Evolutionary conservation across 306 rosid genomes (phyloP).

Genomic region (Cicer arietinum): DNA sequence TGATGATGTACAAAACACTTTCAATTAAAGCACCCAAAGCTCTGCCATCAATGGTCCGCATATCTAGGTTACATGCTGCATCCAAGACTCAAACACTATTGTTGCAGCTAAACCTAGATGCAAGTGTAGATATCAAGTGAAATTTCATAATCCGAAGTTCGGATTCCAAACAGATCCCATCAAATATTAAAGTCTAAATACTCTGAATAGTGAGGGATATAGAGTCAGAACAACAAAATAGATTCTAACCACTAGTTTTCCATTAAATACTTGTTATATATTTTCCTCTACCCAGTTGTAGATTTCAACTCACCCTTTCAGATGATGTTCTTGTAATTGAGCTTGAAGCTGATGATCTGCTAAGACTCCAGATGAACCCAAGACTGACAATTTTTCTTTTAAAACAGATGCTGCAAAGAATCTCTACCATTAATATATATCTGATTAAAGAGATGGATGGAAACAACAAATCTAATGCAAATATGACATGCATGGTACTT

Average conservation of each 20-base stretch:
- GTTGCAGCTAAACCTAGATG: background rate
- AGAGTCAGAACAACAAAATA: background rate
- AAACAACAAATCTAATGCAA: constrained; percentile 24
- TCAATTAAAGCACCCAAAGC: background rate
- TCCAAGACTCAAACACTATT: background rate
- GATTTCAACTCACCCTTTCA: constrained; percentile 74
- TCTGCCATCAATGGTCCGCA: background rate
- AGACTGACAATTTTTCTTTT: constrained; percentile 84
- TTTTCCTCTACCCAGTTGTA: constrained; percentile 32
- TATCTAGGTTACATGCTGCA: background rate
- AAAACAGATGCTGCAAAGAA: constrained; percentile 85
- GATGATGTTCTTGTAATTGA: constrained; percentile 90
- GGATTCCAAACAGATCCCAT: background rate
- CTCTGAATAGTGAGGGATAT: constrained; percentile 4
- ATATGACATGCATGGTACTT: constrained; percentile 28
- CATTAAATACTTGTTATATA: background rate
- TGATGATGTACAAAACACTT: background rate
- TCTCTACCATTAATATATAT: constrained; percentile 50
- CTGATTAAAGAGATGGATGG: constrained; percentile 37
- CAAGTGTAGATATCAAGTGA: background rate
- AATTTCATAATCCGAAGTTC: background rate
- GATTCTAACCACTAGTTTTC: too few species aligned
- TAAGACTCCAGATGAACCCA: constrained; percentile 97
- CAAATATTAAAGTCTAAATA: constrained; percentile 36
- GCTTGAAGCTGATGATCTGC: constrained; percentile 99